Evolutionary conservation across 2,329 filamentous ascomycete species (phyloP).

Genomic region (Boeremia exigua): DNA sequence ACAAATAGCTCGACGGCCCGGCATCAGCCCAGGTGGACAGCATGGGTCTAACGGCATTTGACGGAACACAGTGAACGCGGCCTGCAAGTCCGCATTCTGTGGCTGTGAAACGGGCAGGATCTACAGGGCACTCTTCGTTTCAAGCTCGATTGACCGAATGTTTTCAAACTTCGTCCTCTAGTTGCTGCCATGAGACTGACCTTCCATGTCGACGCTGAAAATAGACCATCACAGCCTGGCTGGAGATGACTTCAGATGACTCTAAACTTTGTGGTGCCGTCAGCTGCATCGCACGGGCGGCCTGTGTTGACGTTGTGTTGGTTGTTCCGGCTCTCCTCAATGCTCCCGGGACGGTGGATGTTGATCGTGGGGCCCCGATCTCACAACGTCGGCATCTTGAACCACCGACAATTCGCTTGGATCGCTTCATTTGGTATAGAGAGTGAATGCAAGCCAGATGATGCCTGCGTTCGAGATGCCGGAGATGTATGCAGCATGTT

Average conservation of each 20-base stretch:
- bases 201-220: background rate
- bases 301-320: constrained; percentile 16
- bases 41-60: constrained; percentile 5
- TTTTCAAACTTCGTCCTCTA: background rate
- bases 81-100: constrained; percentile 10
- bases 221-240: constrained; percentile 13
- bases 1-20: constrained; percentile 7
- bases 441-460: constrained; percentile 3
- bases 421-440: background rate
- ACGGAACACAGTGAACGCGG: constrained; percentile 1
- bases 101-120: constrained; percentile 8
- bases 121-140: background rate
- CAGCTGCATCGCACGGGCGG: constrained; percentile 4
- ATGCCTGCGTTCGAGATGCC: background rate
- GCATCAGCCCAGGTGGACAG: constrained; percentile 9
- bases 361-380: constrained; percentile 14
- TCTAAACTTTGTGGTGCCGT: background rate
- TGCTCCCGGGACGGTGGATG: constrained; percentile 15
- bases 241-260: constrained; percentile 8
- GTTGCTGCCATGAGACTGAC: background rate
- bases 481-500: background rate
- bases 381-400: constrained; percentile 8
- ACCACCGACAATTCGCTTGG: constrained; percentile 7
- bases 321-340: constrained; percentile 17
- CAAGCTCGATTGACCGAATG: background rate